Base-by-base conservation (phyloP, 345 rosid genomes). In the Eucalyptus regnans region DNA sequence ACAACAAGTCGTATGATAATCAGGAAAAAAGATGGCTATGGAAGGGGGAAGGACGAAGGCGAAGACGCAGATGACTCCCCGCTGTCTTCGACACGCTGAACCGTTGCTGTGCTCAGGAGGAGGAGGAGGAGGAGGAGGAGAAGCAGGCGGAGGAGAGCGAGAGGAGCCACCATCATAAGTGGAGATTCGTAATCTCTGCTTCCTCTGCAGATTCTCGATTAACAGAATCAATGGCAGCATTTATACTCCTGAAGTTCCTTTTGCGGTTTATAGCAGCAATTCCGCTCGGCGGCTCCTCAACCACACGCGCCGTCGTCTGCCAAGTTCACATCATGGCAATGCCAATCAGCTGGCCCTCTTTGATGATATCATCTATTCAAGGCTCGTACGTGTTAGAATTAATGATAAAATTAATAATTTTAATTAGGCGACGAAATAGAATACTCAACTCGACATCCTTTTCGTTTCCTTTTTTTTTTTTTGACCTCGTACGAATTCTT, bases 131-230 rank as follows among this genome's bases (percentile, higher is more conserved):
- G 37, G 37, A 91, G 62, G 62, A 56, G 62, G 62, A 12, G 66
- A 3, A 60, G 62, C 29, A 23, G 66, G 25, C 62, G 11, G 5
- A 56, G 62, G 14, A 11, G 14, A 58, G 7, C 13, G 66, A 37
- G 94, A 93, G 90, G 97, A 94, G 86, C 91, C 90, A 87, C 95
- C 97, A 88, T 96, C 97, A 76, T 94, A 95, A 20, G 96, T 94
- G 83, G 93, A 92, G 85, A 96, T 7, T 93, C 41, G 95, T 91
- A 91, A 90, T 68, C 91, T 95, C 98, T 56, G 97, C 95, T 93
- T 97, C 99, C 88, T 94, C 97, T 79, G 95, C 93, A 89, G 94
- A 94, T 89, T 95, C 98, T 91, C 94, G 96, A 83, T 90, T 93
- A 94, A 93, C 93, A 29, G 96, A 91, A 33, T 92, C 92, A 79